Evolutionary conservation across 805 yeast species (phyloP).

Genomic region (Metschnikowia baotianmanensis): DNA sequence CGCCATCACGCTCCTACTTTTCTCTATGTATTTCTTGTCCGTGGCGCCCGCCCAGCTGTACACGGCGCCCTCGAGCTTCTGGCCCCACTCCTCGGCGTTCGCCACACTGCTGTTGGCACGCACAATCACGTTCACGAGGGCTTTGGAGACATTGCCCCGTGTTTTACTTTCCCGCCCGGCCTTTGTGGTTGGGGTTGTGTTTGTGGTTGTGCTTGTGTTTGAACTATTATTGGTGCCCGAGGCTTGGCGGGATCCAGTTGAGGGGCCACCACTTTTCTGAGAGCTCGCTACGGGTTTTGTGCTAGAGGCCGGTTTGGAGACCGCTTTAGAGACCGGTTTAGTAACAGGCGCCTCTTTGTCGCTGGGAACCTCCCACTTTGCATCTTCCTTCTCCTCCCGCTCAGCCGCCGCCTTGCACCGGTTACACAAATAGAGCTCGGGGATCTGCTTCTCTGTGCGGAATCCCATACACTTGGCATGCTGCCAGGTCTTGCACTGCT

Average conservation of each 20-base stretch:
- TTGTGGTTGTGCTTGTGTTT: neutral
- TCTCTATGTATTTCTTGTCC: conserved; percentile 55
- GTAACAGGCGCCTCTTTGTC: conserved; percentile 38
- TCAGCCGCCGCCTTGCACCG: conserved; percentile 43
- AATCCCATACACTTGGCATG: conserved; percentile 64
- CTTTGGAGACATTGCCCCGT: conserved; percentile 49
- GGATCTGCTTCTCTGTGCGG: conserved; percentile 34
- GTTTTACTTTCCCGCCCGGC: conserved; percentile 28
- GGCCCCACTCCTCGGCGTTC: conserved; percentile 45
- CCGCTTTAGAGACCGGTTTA: no score
- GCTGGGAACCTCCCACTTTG: neutral
- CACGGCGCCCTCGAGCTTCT: conserved; percentile 51
- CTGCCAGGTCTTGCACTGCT: conserved; percentile 67
- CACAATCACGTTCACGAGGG: conserved; percentile 46
- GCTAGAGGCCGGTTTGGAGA: neutral
- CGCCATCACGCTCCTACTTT: conserved; percentile 63
- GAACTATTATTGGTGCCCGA: no score
- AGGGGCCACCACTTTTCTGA: neutral
- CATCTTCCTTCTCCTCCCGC: neutral
- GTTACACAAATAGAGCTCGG: conserved; percentile 52
- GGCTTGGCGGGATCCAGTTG: no score
- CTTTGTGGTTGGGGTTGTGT: neutral
- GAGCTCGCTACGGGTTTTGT: neutral
- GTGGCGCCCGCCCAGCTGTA: conserved; percentile 32
- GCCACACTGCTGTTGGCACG: conserved; percentile 36